phyloP scores from a whole-genome alignment of 1,284 basidiomycete species.

The Pseudozyma thailandica region DNA sequence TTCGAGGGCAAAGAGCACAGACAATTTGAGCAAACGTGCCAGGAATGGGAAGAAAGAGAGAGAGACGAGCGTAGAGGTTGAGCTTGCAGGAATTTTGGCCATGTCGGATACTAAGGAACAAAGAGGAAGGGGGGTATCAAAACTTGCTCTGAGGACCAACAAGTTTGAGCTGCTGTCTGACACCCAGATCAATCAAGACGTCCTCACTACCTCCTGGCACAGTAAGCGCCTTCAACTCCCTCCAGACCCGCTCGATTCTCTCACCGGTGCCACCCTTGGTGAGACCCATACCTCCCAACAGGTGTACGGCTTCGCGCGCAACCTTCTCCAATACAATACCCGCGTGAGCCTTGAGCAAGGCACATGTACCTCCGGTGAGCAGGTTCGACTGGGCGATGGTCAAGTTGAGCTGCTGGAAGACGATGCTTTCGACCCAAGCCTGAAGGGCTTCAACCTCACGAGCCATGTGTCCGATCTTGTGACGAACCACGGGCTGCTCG shows the following conservation, averaged over 20 bases:
- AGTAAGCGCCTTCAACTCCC: constrained; percentile 53
- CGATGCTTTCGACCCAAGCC: constrained; percentile 52
- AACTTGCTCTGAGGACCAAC: constrained; percentile 44
- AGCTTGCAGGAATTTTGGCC: no score
- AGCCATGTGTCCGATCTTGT: constrained; percentile 63
- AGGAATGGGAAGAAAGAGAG: not conserved
- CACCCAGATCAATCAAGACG: constrained; percentile 57
- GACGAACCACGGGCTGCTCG: constrained; percentile 60
- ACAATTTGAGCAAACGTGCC: not conserved
- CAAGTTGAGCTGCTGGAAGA: constrained; percentile 54
- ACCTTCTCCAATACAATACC: constrained; percentile 57
- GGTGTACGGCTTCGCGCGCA: constrained; percentile 46
- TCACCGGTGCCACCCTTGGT: constrained; percentile 60
- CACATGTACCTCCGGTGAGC: constrained; percentile 54
- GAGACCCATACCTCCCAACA: constrained; percentile 59
- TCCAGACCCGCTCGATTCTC: constrained; percentile 56
- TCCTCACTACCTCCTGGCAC: constrained; percentile 59
- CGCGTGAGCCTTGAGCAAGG: constrained; percentile 61
- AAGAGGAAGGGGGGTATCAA: no score
- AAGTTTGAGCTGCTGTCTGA: constrained; percentile 58
- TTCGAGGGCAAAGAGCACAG: not conserved
- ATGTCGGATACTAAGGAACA: no score
- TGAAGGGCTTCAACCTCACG: constrained; percentile 60
- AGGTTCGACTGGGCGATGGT: constrained; percentile 45
- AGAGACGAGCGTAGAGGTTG: no score